Conservation (phyloP, 2,329 filamentous ascomycete species). For the Chaetomiaceae sp. region DNA sequence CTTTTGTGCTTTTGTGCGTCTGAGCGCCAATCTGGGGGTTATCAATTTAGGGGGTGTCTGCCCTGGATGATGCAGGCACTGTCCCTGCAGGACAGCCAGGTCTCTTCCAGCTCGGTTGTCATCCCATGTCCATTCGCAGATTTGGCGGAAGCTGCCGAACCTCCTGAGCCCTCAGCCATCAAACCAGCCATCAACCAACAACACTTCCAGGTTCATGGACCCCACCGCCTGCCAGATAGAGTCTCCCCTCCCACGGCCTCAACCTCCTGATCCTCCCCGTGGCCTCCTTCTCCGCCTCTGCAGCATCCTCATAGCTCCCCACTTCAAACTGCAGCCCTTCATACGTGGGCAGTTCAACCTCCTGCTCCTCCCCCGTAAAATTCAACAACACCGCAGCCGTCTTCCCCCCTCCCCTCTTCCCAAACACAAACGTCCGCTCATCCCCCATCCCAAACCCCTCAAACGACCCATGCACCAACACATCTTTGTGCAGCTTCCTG, state of each 20-base stretch:
- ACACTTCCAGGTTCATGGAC: not conserved
- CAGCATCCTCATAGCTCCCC: slow-evolving; percentile 31
- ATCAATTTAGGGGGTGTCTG: too few relatives aligned
- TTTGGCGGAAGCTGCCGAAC: too few relatives aligned
- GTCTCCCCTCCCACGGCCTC: slow-evolving; percentile 34
- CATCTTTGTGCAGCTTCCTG: slow-evolving; percentile 50
- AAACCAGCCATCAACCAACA: too few relatives aligned
- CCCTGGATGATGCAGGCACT: too few relatives aligned
- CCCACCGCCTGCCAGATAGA: slow-evolving; percentile 27
- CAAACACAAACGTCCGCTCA: slow-evolving; percentile 41
- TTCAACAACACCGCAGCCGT: slow-evolving; percentile 38
- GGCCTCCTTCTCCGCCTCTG: slow-evolving; percentile 6
- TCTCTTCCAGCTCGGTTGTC: too few relatives aligned
- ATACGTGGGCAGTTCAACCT: slow-evolving; percentile 25
- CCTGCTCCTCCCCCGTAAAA: slow-evolving; percentile 38
- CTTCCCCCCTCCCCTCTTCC: slow-evolving; percentile 30
- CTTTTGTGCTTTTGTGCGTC: too few relatives aligned
- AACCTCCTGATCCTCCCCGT: slow-evolving; percentile 20
- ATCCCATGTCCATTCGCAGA: too few relatives aligned
- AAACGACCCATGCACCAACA: slow-evolving; percentile 60
- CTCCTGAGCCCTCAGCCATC: too few relatives aligned
- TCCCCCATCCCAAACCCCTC: slow-evolving; percentile 45
- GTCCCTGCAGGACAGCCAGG: too few relatives aligned
- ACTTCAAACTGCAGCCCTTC: slow-evolving; percentile 25
- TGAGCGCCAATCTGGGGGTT: too few relatives aligned